These are phyloP conservation scores for Zygosaccharomyces lentus DNA, from an alignment of 805 yeast genomes.

Conservation along the genomic window DNA sequence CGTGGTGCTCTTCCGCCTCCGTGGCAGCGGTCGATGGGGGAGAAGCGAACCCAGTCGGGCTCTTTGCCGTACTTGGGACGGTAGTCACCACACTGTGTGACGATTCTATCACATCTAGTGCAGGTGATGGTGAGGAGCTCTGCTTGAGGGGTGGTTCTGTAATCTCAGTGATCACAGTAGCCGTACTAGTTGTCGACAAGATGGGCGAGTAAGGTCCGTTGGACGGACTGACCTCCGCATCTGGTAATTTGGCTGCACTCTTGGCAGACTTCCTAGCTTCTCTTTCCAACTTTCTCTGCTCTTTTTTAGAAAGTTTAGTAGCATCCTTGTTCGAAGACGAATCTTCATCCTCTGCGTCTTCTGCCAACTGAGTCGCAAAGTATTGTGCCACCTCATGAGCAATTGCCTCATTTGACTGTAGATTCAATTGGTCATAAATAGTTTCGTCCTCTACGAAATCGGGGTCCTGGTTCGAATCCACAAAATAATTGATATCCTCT, in stretches of 20 bases:
- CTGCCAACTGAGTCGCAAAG: slow-evolving; percentile 31
- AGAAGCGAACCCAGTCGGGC: slow-evolving; percentile 14
- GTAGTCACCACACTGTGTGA: slow-evolving; percentile 12
- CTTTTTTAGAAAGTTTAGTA: slow-evolving; percentile 32
- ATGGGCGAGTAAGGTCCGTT: slow-evolving; percentile 3
- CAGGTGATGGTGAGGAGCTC: slow-evolving; percentile 22
- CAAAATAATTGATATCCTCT: slow-evolving; percentile 88
- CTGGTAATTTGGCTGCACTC: slow-evolving; percentile 26
- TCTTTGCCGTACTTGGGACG: slow-evolving; percentile 18
- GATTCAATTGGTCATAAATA: slow-evolving; percentile 78
- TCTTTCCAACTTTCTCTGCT: slow-evolving; percentile 33
- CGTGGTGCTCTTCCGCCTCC: slow-evolving; percentile 8
- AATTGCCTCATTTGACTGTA: slow-evolving; percentile 54
- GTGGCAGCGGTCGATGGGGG: slow-evolving; percentile 7
- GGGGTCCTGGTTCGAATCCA: slow-evolving; percentile 85
- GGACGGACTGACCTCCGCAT: slow-evolving; percentile 5
- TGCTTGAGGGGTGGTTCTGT: slow-evolving; percentile 12
- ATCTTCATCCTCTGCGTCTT: slow-evolving; percentile 22
- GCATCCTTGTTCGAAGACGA: slow-evolving; percentile 16
- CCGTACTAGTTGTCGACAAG: slow-evolving; percentile 7
- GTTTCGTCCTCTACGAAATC: slow-evolving; percentile 93
- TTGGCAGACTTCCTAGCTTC: slow-evolving; percentile 37
- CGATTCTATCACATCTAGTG: slow-evolving; percentile 7
- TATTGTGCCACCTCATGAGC: slow-evolving; percentile 47
- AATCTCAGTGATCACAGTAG: slow-evolving; percentile 8